A percentile compares a stretch with the other conserved stretches of the same genome.
Evolutionary conservation across 192 early-diverging fungal genomes (phyloP).

Genomic region (Coemansia sp.): DNA sequence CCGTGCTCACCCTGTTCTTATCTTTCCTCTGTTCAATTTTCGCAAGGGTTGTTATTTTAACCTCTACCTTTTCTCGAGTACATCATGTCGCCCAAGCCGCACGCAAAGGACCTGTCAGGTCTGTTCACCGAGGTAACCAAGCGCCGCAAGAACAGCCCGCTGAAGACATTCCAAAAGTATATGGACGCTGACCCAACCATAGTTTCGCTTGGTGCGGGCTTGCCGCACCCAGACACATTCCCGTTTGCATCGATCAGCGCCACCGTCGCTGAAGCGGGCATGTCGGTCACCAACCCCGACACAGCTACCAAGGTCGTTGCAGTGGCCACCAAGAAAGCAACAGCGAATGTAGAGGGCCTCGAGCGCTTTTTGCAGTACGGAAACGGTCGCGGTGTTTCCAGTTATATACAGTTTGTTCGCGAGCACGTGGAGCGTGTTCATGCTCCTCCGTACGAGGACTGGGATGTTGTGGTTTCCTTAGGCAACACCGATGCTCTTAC

Average conservation of each 20-base stretch:
- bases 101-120: slow-evolving; percentile 42
- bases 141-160: slow-evolving; percentile 48
- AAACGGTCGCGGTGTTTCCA: slow-evolving; percentile 56
- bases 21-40: background rate
- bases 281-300: slow-evolving; percentile 59
- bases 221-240: slow-evolving; percentile 69
- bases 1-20: background rate
- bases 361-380: slow-evolving; percentile 67
- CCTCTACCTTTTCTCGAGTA: background rate
- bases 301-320: background rate
- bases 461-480: slow-evolving; percentile 66
- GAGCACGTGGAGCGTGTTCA: slow-evolving; percentile 58
- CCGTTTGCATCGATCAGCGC: slow-evolving; percentile 62
- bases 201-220: slow-evolving; percentile 71
- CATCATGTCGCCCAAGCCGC: slow-evolving; percentile 25
- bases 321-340: slow-evolving; percentile 1
- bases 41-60: background rate
- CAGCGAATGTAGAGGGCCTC: slow-evolving; percentile 40
- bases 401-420: slow-evolving; percentile 51
- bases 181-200: slow-evolving; percentile 55
- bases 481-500: slow-evolving; percentile 66
- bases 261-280: slow-evolving; percentile 60
- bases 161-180: slow-evolving; percentile 49
- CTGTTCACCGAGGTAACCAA: slow-evolving; percentile 43
- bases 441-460: slow-evolving; percentile 61